Evolutionary conservation across 2,329 filamentous ascomycete species (phyloP).

Genomic region (Talaromyces sp.): DNA sequence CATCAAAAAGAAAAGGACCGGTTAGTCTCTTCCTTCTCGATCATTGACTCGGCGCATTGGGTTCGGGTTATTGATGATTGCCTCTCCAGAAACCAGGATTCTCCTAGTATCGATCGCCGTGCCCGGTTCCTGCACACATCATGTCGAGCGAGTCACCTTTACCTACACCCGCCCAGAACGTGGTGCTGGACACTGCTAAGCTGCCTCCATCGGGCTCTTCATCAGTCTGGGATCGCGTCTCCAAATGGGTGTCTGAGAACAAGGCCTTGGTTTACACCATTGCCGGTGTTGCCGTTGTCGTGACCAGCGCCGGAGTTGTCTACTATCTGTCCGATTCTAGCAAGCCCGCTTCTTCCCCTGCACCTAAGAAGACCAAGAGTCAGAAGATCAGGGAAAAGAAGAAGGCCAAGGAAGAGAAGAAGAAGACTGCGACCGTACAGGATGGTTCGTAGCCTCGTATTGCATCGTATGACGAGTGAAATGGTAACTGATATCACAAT

Average conservation of each 20-base stretch:
- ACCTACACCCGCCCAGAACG: constrained; percentile 39
- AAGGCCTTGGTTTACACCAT: constrained; percentile 96
- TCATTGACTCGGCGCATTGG: constrained; percentile 5
- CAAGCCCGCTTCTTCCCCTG: constrained; percentile 38
- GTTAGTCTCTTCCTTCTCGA: constrained; percentile 14
- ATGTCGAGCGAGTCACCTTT: constrained; percentile 46
- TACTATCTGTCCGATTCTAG: constrained; percentile 75
- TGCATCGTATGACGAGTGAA: constrained; percentile 3
- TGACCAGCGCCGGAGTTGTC: constrained; percentile 86
- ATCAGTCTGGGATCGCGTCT: constrained; percentile 85
- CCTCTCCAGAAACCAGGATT: constrained; percentile 19
- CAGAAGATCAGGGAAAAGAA: constrained; percentile 76
- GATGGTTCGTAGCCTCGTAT: constrained; percentile 36
- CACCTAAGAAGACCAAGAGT: constrained; percentile 78
- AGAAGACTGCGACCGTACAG: constrained; percentile 51
- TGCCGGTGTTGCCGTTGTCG: constrained; percentile 88
- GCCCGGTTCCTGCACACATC: constrained; percentile 36
- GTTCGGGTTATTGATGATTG: constrained; percentile 7
- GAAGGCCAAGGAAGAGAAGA: constrained; percentile 56
- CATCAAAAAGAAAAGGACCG: constrained; percentile 21
- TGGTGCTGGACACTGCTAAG: constrained; percentile 44
- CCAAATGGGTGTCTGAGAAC: constrained; percentile 91
- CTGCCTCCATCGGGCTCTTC: constrained; percentile 57
- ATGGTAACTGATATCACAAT: constrained; percentile 19
- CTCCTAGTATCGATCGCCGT: constrained; percentile 22